Conservation (phyloP, 345 rosid genomes). For the Turritis glabra region DNA sequence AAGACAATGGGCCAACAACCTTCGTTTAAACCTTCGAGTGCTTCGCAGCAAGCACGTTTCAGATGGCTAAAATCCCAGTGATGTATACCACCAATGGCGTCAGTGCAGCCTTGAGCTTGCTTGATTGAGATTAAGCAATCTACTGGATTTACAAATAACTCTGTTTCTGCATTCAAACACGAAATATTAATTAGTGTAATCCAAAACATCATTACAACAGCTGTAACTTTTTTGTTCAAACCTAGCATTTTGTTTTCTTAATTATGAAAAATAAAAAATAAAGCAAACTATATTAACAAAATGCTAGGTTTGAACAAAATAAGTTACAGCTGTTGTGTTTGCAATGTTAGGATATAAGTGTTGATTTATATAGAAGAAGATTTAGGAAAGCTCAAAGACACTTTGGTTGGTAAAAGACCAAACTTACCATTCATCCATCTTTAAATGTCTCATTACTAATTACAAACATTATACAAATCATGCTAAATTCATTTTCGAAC, state of each 20-base stretch:
- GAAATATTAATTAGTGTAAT: background rate
- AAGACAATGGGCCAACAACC: background rate
- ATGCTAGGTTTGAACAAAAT: too few species aligned
- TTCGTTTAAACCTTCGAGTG: background rate
- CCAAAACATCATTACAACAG: background rate
- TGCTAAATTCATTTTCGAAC: too few species aligned
- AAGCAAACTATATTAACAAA: too few species aligned
- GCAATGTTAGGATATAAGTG: background rate
- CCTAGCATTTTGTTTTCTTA: background rate
- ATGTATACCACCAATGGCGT: background rate
- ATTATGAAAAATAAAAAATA: background rate
- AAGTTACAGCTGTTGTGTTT: too few species aligned
- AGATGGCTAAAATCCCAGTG: background rate
- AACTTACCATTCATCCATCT: background rate
- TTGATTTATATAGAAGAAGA: background rate
- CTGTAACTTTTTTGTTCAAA: background rate
- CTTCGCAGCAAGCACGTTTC: background rate
- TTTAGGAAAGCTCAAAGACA: background rate
- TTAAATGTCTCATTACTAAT: background rate
- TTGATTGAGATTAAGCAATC: background rate
- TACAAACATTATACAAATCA: too few species aligned
- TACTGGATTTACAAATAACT: background rate
- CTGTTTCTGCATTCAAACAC: background rate
- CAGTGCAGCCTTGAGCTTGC: background rate
- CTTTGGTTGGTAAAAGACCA: background rate